Percentiles rank a stretch among this genome's conserved stretches.
Evolutionary conservation across 1,139 yeast genomes (phyloP).

Genomic region (Geotrichum bryndzae): DNA sequence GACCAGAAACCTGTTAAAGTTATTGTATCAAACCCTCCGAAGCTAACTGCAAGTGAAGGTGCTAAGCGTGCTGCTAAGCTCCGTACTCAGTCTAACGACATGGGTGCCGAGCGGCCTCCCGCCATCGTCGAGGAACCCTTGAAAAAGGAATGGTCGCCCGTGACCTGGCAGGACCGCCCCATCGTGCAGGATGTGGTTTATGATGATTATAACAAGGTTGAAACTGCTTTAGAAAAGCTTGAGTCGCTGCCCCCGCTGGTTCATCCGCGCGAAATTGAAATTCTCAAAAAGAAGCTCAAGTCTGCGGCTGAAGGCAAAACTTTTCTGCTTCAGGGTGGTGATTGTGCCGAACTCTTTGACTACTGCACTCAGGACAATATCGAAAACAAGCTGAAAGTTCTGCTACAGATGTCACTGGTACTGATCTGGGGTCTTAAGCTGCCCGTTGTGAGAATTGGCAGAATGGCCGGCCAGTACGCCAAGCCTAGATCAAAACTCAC

Average conservation of each 20-base stretch:
- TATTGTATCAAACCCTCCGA: slow-evolving; percentile 33
- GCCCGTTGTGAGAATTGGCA: slow-evolving; percentile 40
- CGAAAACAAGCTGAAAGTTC: slow-evolving; percentile 40
- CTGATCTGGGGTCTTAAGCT: slow-evolving; percentile 39
- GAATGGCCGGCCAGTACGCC: slow-evolving; percentile 45
- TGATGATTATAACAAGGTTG: slow-evolving; percentile 36
- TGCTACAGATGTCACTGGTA: slow-evolving; percentile 42
- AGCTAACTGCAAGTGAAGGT: slow-evolving; percentile 34
- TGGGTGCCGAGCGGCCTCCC: slow-evolving; percentile 16
- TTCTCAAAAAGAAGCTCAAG: slow-evolving; percentile 32
- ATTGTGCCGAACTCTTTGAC: slow-evolving; percentile 43
- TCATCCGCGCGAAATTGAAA: slow-evolving; percentile 37
- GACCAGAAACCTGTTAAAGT: slow-evolving; percentile 23
- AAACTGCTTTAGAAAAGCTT: slow-evolving; percentile 38
- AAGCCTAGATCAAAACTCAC: slow-evolving; percentile 42
- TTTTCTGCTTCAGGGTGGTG: slow-evolving; percentile 44
- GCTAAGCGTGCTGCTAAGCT: slow-evolving; percentile 38
- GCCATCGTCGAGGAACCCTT: neutral
- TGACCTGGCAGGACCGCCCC: slow-evolving; percentile 42
- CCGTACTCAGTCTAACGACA: slow-evolving; percentile 33
- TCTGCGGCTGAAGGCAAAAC: slow-evolving; percentile 42
- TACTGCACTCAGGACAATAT: slow-evolving; percentile 40
- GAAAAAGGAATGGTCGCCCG: slow-evolving; percentile 35
- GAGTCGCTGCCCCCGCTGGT: slow-evolving; percentile 42
- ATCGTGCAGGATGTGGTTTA: slow-evolving; percentile 42